These are phyloP conservation scores for Syzygium oleosum DNA, from an alignment of 345 rosid species.

Conservation along the genomic window DNA sequence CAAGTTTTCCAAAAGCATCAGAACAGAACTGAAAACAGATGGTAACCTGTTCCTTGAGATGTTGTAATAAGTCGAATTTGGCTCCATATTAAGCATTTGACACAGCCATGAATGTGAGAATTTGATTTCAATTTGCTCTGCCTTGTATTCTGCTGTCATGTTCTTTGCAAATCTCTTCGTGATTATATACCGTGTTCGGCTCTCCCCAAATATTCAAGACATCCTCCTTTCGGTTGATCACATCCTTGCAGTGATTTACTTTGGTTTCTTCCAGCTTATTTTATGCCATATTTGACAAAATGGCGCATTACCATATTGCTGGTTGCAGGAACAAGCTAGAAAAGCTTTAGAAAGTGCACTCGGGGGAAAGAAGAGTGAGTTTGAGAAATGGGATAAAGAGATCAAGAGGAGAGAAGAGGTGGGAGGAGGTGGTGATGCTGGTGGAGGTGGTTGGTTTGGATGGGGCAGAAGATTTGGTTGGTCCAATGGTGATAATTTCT, in stretches of 20 bases:
- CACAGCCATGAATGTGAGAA: not conserved
- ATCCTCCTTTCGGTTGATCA: not conserved
- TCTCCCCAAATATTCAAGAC: not conserved
- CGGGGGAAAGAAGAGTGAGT: conserved; percentile 82
- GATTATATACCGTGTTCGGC: not conserved
- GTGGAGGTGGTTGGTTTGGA: conserved; percentile 88
- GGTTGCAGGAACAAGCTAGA: conserved; percentile 72
- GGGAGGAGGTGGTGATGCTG: conserved; percentile 46
- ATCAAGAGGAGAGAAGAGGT: conserved; percentile 82
- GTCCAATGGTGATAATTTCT: conserved; percentile 66
- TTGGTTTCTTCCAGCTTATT: not conserved
- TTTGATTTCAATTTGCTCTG: not conserved
- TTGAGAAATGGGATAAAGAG: conserved; percentile 80
- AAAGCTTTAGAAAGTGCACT: conserved; percentile 85
- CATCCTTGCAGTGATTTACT: not conserved
- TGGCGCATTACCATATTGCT: not conserved
- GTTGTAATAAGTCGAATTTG: not conserved
- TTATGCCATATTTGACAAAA: not conserved
- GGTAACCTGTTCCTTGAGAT: not conserved
- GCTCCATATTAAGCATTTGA: not conserved
- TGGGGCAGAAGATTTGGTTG: conserved; percentile 72
- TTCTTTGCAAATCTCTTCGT: not conserved
- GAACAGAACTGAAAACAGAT: not conserved
- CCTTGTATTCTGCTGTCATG: not conserved
- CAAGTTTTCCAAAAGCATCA: not conserved